phyloP scores from a whole-genome alignment of 441 rosid genomes.

The Arabidopsis lyrata region DNA sequence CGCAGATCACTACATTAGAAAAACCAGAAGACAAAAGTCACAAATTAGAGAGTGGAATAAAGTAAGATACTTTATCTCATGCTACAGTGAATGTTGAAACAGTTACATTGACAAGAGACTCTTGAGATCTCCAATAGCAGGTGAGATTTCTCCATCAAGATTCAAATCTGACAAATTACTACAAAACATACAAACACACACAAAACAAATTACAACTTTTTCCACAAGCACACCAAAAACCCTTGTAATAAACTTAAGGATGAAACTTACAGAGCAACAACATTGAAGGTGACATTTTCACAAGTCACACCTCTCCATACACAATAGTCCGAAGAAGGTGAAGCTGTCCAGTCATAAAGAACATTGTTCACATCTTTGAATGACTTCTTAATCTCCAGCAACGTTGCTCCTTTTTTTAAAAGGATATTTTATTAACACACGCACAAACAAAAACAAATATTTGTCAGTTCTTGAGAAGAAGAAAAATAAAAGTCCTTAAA shows the following conservation, averaged over 20 bases:
- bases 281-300: conserved; percentile 82
- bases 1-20: conserved; percentile 65
- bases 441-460: conserved; percentile 29
- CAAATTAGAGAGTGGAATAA: background rate
- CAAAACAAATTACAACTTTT: conserved; percentile 38
- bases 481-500: conserved; percentile 1
- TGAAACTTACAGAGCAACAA: conserved; percentile 80
- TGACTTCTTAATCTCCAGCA: conserved; percentile 91
- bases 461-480: conserved; percentile 30
- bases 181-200: conserved; percentile 35
- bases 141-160: conserved; percentile 91
- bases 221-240: conserved; percentile 8
- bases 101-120: conserved; percentile 68
- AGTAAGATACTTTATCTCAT: conserved; percentile 20
- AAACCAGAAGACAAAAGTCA: conserved; percentile 13
- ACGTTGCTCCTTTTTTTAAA: conserved; percentile 58
- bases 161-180: conserved; percentile 90
- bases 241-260: background rate
- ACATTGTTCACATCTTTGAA: conserved; percentile 89
- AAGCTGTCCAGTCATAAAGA: conserved; percentile 85
- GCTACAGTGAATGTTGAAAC: conserved; percentile 32
- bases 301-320: conserved; percentile 90
- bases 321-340: conserved; percentile 83
- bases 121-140: conserved; percentile 82
- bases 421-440: conserved; percentile 35